Base-by-base conservation (phyloP, 441 rosid genomes). In the Pelargonium australe region DNA sequence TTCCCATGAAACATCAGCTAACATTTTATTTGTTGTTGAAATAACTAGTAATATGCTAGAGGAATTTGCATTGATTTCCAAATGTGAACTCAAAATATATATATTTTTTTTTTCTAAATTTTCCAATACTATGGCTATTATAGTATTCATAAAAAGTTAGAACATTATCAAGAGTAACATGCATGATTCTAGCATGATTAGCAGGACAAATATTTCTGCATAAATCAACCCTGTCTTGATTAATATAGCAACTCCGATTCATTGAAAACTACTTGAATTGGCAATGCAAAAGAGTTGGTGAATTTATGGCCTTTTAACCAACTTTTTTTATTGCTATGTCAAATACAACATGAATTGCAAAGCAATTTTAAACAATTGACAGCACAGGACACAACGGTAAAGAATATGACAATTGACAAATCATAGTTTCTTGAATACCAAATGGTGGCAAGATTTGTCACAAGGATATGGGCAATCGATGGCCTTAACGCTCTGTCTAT, bases 381-480 rank as follows among this genome's bases (percentile, higher is more conserved):
- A 44, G 49, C 11, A 44, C 49, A 5, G 60, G 12, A 5, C 19
- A 13, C 16, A 12, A 4, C 12, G 7, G 7, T 12, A 53, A 53
- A 12, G 10, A 91, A 0, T 98, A 98, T 66, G 92, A 86, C 0
- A 17, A 1, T 20, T 20, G 23, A 20, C 23, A 20, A 16, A 5
- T 17, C 23, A 20, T 8, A 2, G 11, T 16, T 7, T 6, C 28
- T 14, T 17, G 9, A 14, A 16, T 17, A 16, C 23, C 63, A 58
- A 58, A 20, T 58, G 16, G 63, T 17, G 63, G 63, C 63, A 58
- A 17, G 63, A n/a, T 20, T 58, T 58, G 17, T 58, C 63, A 20
- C 63, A 58, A 16, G 63, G 63, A 20, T 58, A 58, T 4, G 99
- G 84, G 34, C 98, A 92, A 75, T 92, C 98, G 0, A 92, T 80